Evolutionary conservation across 2,329 filamentous ascomycete genomes (phyloP).

Genomic region (Sporothrix pallida): DNA sequence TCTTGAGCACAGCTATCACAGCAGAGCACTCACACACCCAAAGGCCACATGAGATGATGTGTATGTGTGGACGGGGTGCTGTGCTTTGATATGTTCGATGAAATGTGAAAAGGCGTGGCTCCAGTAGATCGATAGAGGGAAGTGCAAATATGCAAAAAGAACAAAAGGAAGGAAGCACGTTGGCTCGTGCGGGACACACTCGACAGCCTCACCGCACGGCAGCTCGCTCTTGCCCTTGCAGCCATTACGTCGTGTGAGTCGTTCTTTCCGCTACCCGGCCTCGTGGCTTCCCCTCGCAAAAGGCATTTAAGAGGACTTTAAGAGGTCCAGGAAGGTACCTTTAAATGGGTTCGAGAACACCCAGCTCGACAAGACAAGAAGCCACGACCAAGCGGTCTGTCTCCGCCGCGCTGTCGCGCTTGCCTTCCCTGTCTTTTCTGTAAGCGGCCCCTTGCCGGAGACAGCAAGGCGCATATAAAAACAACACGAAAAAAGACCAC

Average conservation of each 20-base stretch:
- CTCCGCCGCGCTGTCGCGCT: slow-evolving; percentile 8
- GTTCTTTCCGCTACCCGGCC: slow-evolving; percentile 15
- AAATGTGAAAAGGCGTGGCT: slow-evolving; percentile 11
- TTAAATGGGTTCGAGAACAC: neutral
- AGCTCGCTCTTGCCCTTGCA: neutral
- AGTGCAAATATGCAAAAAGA: too few species aligned
- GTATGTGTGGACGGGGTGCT: neutral
- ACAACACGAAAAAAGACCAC: slow-evolving; percentile 1
- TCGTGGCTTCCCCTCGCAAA: neutral
- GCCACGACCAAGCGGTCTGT: slow-evolving; percentile 14
- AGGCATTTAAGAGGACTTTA: neutral
- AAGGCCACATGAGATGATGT: neutral
- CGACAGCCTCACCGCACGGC: slow-evolving; percentile 6
- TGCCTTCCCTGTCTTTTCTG: neutral
- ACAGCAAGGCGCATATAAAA: slow-evolving; percentile 11
- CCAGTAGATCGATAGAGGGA: neutral
- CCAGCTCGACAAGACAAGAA: neutral
- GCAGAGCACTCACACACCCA: neutral
- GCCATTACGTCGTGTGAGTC: slow-evolving; percentile 8
- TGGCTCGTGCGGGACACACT: neutral
- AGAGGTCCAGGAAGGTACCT: slow-evolving; percentile 6
- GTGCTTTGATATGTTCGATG: slow-evolving; percentile 4
- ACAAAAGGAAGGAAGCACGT: too few species aligned
- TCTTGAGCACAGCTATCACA: slow-evolving; percentile 24
- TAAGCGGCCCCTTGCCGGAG: slow-evolving; percentile 20